Percentiles rank a stretch among this genome's conserved stretches.
These are phyloP conservation scores for Datisca glomerata DNA, from an alignment of 306 rosid genomes.

Conservation along the genomic window DNA sequence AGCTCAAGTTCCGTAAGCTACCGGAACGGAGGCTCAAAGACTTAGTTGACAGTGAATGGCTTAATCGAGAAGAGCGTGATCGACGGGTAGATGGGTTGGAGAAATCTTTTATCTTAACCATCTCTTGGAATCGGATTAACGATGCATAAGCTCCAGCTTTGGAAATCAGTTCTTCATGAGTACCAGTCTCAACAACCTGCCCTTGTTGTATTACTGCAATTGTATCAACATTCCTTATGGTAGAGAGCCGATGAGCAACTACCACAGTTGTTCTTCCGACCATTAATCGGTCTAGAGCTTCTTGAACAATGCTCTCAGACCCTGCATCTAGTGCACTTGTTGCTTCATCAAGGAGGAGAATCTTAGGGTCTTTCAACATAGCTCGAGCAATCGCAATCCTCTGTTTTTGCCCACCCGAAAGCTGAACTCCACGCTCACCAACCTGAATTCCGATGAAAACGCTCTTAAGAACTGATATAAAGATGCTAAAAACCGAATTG, in stretches of 20 bases:
- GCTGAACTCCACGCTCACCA: constrained; percentile 91
- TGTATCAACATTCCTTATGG: constrained; percentile 74
- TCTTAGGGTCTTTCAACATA: constrained; percentile 87
- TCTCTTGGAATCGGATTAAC: constrained; percentile 76
- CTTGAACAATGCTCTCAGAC: constrained; percentile 85
- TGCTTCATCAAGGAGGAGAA: constrained; percentile 78
- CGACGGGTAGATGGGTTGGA: constrained; percentile 69
- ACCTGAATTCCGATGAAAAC: too few species aligned
- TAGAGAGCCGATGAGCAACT: constrained; percentile 86
- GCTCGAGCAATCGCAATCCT: constrained; percentile 95
- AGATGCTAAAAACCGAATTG: too few species aligned
- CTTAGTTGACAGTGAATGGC: constrained; percentile 76
- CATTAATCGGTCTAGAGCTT: constrained; percentile 93
- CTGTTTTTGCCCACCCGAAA: constrained; percentile 93
- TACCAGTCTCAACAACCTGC: constrained; percentile 66
- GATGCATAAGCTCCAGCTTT: constrained; percentile 76
- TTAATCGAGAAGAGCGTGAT: constrained; percentile 60
- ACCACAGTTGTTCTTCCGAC: constrained; percentile 80
- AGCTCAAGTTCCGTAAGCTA: constrained; percentile 76
- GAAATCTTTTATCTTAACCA: too few species aligned
- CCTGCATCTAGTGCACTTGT: constrained; percentile 93
- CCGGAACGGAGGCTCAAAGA: constrained; percentile 82
- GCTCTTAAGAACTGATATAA: too few species aligned
- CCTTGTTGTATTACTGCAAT: constrained; percentile 72
- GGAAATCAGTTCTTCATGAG: constrained; percentile 74